These are phyloP conservation scores for Dioscorea cayenensis DNA, from an alignment of 116 monocot species.

Conservation along the genomic window DNA sequence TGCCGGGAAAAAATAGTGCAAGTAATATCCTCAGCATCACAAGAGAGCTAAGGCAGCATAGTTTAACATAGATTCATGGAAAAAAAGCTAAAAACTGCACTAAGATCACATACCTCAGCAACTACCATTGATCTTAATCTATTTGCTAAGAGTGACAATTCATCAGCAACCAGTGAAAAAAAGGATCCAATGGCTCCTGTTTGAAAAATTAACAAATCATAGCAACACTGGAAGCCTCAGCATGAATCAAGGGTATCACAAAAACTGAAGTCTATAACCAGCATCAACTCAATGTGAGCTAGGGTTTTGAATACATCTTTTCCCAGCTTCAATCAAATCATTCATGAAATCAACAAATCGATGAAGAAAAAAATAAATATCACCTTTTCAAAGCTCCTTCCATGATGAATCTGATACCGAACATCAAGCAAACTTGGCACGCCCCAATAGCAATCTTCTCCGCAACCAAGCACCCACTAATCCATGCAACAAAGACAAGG, in stretches of 20 bases:
- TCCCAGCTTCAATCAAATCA: neutral
- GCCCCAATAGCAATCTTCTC: conserved; percentile 22
- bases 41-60: neutral
- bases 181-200: conserved; percentile 74
- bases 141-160: conserved; percentile 64
- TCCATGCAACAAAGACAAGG: conserved; percentile 14
- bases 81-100: neutral
- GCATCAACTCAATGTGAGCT: neutral
- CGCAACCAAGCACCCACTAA: conserved; percentile 54
- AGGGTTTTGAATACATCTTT: neutral
- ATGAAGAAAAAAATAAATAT: conserved; percentile 15
- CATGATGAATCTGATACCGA: conserved; percentile 38
- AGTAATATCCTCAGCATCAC: neutral
- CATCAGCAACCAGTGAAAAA: conserved; percentile 90
- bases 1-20: conserved; percentile 7
- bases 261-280: too few species aligned
- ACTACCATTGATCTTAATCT: conserved; percentile 81
- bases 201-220: neutral
- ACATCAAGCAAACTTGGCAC: conserved; percentile 43
- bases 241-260: neutral
- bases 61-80: too few species aligned
- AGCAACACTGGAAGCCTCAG: neutral
- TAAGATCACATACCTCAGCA: conserved; percentile 51
- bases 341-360: neutral
- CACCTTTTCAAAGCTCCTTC: conserved; percentile 33